Evolutionary conservation across 352 stramenopile species (phyloP), one percentile per base, ranked within the genome.

Genomic region (Phytophthora cactorum): DNA sequence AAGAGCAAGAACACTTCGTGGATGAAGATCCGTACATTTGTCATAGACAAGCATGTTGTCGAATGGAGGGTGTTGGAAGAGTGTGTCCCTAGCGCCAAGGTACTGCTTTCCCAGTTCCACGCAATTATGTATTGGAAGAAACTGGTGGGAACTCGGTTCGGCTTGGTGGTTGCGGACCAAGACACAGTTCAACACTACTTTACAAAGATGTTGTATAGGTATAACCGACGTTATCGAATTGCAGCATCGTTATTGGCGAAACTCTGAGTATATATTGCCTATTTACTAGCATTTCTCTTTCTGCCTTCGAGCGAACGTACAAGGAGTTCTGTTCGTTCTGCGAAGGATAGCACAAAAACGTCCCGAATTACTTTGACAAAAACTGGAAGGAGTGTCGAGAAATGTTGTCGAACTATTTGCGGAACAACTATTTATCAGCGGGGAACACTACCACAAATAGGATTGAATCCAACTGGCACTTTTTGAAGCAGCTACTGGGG

Each of bases 181-280:
- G 11, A 28, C 15, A 27, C 15, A 11, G n/a, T 47, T 12, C 41
- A 47, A 10, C 15, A 2, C 15, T 27, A 22, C 4, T 47, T 47
- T 47, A 14, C 41, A 0, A 47, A 47, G 15, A 47, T 47, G n/a
- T 25, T 47, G 41, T 47, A 47, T 47, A 47, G 41, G 41, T 47
- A 27, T 9, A 5, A 47, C 7, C 41, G 25, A 47, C 41, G 11
- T 47, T 28, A 47, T 27, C 15, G 6, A 10, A 47, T 15, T 27
- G 4, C 10, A 43, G 4, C 9, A 22, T 43, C 36, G 7, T 1
- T 34, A 34, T 7, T 43, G 5, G 3, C 10, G 12, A 4, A 43
- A 15, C 9, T 43, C 10, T 43, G 5, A 11, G 4, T 43, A 8
- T 43, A n/a, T 22, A 22, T 22, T 22, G 22, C 22, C 22, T 22